These are phyloP conservation scores for Mallotus nudiflorus DNA, from an alignment of 345 rosid species.

Conservation along the genomic window DNA sequence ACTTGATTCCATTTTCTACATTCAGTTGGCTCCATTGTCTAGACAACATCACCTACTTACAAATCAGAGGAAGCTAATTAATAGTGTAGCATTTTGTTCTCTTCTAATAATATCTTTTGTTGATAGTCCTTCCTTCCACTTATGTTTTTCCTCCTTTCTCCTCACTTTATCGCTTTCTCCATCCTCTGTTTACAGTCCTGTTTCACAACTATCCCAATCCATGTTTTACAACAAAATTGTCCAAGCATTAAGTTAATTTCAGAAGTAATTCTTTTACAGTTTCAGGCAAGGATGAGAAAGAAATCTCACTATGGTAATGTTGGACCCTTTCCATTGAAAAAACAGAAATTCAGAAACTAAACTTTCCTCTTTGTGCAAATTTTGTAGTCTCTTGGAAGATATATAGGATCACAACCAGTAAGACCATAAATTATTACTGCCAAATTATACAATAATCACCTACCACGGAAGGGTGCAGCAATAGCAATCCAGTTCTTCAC, in stretches of 20 bases:
- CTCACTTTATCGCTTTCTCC: not conserved
- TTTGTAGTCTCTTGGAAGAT: not conserved
- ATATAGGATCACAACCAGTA: not conserved
- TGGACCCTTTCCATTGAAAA: not conserved
- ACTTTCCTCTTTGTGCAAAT: not conserved
- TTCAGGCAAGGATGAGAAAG: not conserved
- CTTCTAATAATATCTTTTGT: not conserved
- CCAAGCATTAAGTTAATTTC: not conserved
- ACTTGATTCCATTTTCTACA: not conserved
- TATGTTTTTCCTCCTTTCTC: not conserved
- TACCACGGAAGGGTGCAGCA: conserved; percentile 91
- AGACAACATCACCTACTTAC: not conserved
- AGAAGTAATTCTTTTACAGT: not conserved
- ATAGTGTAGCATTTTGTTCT: not conserved
- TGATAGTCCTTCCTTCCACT: not conserved
- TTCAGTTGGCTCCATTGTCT: not conserved
- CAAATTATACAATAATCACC: conserved; percentile 20
- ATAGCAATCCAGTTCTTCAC: conserved; percentile 94
- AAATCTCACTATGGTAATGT: not conserved
- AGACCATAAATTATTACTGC: not conserved
- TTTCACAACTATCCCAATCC: not conserved
- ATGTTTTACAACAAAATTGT: not conserved
- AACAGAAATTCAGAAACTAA: not conserved
- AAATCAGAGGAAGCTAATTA: not conserved
- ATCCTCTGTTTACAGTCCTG: not conserved